Base-by-base conservation (phyloP, 2,329 filamentous ascomycete species). In the Samsoniella hepiali region DNA sequence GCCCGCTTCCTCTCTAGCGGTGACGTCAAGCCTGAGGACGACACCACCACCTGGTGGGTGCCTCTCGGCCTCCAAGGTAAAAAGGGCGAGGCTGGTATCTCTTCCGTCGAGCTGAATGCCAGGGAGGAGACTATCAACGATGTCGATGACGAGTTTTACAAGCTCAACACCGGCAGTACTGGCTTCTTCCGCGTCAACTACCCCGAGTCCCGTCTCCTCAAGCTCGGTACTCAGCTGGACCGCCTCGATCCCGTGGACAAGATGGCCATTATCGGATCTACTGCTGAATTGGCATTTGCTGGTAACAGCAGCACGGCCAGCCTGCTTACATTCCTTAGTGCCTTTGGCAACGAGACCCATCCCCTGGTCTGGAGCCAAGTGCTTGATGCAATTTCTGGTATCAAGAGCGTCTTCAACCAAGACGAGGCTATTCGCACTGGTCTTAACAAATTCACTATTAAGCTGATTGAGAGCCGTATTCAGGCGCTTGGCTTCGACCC, bases 121-220 rank as follows among this genome's bases (percentile, higher is more conserved):
- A 97, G 91, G 78, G 84, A 91, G 69, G 88, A 92, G 62, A 93
- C 87, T 13, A 85, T 98, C 63, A 82, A 84, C 56, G 88, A 89
- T 65, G 80, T 96, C 63, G 86, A 92, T 68, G 84, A 89, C 53
- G 84, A 86, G 45, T 97, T 97, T 75, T 99, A 98, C 80, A 96
- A 97, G 79, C 82, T 99, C 71, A 99, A 99, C 80, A 88, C 89
- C 65, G 87, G 94, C 62, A 90, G 94, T 64, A 93, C 89, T 58
- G 94, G 93, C 32, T 97, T 87, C 72, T 98, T 96, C 79, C 87
- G 93, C 65, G 95, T 94, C 56, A 97, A 96, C 77, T 96, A 98
- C 73, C 92, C 95, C 5, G 88, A 91, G n/a, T 82, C 86, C 67
- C 88, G 94, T 55, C 84, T 99, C 47, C 85, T 85, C 45, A 92